phyloP scores from a whole-genome alignment of 2,329 filamentous ascomycete genomes.

The Hortaea werneckii region DNA sequence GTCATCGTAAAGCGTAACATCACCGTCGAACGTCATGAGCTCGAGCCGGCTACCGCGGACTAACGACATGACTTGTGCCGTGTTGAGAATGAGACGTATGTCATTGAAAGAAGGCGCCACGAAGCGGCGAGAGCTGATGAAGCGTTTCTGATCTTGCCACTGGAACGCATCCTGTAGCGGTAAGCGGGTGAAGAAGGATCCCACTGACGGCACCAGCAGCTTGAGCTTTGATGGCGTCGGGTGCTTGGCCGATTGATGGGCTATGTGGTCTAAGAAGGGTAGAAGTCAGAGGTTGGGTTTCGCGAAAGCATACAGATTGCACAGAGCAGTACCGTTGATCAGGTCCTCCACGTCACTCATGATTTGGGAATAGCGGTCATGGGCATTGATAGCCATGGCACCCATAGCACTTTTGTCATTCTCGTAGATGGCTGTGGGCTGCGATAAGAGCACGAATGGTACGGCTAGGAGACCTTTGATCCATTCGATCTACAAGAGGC shows the following conservation, averaged over 20 bases:
- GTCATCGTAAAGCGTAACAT: conserved; percentile 83
- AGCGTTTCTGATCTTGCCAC: conserved; percentile 75
- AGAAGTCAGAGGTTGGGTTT: background rate
- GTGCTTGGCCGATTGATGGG: conserved; percentile 52
- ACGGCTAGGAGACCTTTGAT: conserved; percentile 84
- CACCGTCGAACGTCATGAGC: conserved; percentile 91
- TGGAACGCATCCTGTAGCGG: conserved; percentile 83
- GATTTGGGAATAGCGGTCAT: conserved; percentile 86
- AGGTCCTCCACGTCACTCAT: conserved; percentile 87
- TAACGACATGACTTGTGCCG: conserved; percentile 88
- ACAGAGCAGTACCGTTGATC: conserved; percentile 44
- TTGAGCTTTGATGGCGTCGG: conserved; percentile 67
- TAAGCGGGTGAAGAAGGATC: conserved; percentile 85
- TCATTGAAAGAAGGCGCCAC: conserved; percentile 97
- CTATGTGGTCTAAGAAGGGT: conserved; percentile 65
- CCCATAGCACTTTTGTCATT: conserved; percentile 51
- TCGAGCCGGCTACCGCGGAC: conserved; percentile 62
- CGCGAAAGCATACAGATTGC: background rate
- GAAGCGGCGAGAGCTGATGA: conserved; percentile 83
- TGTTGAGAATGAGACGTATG: conserved; percentile 83
- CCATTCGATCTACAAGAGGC: conserved; percentile 44
- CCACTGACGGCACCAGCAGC: conserved; percentile 79
- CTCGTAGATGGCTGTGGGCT: conserved; percentile 80
- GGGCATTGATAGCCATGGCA: conserved; percentile 65
- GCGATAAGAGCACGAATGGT: conserved; percentile 91